Percentiles rank a stretch among this genome's conserved stretches.
Evolutionary conservation across 495 filamentous ascomycete species (phyloP).

Genomic region (Aspergillus olivimuriae): DNA sequence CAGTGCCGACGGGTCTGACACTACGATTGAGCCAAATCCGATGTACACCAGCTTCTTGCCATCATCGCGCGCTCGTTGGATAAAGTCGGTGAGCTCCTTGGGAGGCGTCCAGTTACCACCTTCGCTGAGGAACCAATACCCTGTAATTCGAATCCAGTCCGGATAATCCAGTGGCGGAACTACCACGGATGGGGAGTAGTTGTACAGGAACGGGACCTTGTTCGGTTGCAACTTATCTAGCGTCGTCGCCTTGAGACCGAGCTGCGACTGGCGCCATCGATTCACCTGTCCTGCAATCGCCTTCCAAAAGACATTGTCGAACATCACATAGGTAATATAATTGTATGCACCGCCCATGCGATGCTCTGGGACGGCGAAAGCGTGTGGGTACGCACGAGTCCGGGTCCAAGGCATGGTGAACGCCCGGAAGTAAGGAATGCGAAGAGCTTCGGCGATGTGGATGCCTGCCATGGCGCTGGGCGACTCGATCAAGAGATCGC

Average conservation of each 20-base stretch:
- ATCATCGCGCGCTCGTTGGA: conserved; percentile 68
- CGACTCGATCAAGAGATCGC: conserved; percentile 87
- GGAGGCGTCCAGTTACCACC: conserved; percentile 69
- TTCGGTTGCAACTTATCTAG: conserved; percentile 91
- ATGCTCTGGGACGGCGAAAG: conserved; percentile 88
- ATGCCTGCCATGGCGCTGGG: conserved; percentile 98
- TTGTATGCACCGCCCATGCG: conserved; percentile 96
- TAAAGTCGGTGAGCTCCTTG: conserved; percentile 69
- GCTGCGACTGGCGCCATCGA: conserved; percentile 76
- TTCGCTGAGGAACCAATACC: conserved; percentile 96
- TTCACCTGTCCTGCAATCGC: conserved; percentile 88
- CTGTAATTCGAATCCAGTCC: conserved; percentile 95
- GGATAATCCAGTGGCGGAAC: conserved; percentile 90
- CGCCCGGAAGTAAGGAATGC: conserved; percentile 92
- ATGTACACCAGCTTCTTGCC: conserved; percentile 93
- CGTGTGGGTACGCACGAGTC: conserved; percentile 92
- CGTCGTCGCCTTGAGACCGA: conserved; percentile 72
- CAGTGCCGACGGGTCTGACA: conserved; percentile 81
- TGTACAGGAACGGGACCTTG: conserved; percentile 95
- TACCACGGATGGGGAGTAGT: conserved; percentile 90
- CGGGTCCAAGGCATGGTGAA: conserved; percentile 99
- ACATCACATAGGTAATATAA: conserved; percentile 92
- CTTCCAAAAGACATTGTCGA: conserved; percentile 96
- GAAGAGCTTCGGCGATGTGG: conserved; percentile 93
- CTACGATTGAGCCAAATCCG: conserved; percentile 92